Evolutionary conservation across 169 alveolate species (phyloP), one percentile per base, ranked within the genome.

Genomic region (Plasmodium vivax): DNA sequence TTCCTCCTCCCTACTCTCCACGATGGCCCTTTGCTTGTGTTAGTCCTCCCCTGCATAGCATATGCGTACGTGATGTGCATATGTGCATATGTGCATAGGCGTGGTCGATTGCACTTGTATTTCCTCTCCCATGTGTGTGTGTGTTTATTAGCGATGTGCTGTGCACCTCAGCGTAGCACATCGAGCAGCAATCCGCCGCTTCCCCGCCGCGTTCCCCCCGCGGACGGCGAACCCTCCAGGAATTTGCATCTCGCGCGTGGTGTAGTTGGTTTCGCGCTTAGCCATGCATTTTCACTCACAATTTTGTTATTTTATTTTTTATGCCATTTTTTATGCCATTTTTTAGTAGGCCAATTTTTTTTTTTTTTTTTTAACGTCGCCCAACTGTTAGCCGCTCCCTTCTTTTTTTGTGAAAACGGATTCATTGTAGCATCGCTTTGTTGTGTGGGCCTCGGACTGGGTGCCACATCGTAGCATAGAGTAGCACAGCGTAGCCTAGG

Each of bases 371-470:
- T 82, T 82, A 51, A 51, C 19, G 62, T 51, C 23, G 4, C 62
- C 62, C 23, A 14, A 51, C 23, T 51, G 32, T 82, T 82, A 32
- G 32, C 68, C 68, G 32, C 19, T 82, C 38, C 38, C 54, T 82
- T 82, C 38, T 82, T 51, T 82, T 82, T 82, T 82, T 82, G 27
- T 82, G 51, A 47, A 27, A 30, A 30, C 54, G 32, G 79, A 12
- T 82, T 54, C 56, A 45, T 45, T 54, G 30, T 45, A 82, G 54
- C 90, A 54, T 51, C 68, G 14, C 56, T 16, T 7, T 34, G 45
- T n/a, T 36, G 83, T 36, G 56, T n/a, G 23, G 10, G 7, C 47
- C 12, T 75, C 8, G 58, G 47, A 19, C 8, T 75, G 83, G 47
- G 4, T 34, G 19, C 12, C 62, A 51, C 23, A 14, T 0, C 19